phyloP scores from a whole-genome alignment of 306 rosid species.

The Mucuna pruriens region DNA sequence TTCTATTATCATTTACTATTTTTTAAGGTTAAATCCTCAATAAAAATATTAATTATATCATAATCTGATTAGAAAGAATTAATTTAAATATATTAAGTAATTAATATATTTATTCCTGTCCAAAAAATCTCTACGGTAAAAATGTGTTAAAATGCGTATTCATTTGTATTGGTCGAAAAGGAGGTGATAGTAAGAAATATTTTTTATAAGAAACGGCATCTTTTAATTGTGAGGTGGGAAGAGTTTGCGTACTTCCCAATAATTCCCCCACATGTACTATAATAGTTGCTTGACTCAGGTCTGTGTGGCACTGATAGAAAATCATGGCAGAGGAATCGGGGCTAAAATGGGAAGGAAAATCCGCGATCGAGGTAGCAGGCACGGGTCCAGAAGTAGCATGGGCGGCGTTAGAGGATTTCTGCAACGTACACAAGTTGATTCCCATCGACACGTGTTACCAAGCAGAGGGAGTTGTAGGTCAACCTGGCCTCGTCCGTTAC shows the following conservation, averaged over 20 bases:
- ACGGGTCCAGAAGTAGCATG: constrained; percentile 39
- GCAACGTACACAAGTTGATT: constrained; percentile 52
- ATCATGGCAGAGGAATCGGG: constrained; percentile 34
- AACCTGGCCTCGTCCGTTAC: constrained; percentile 58
- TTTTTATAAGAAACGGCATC: not conserved
- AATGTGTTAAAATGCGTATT: no score
- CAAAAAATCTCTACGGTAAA: no score
- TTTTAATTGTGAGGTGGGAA: not conserved
- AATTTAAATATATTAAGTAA: no score
- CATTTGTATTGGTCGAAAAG: no score
- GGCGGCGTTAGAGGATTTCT: constrained; percentile 58
- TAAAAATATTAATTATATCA: no score
- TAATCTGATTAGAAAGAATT: no score
- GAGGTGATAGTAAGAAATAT: no score
- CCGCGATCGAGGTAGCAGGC: constrained; percentile 24
- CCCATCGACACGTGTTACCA: constrained; percentile 52
- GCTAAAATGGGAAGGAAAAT: constrained; percentile 54
- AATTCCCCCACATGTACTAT: not conserved
- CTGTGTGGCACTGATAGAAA: no score
- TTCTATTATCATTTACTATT: no score
- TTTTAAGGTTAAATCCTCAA: no score
- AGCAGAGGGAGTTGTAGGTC: constrained; percentile 48
- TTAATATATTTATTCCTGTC: no score
- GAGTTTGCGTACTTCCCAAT: not conserved
- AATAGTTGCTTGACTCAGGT: no score